These are phyloP conservation scores for Lasiodiplodia sp. DNA, from an alignment of 2,329 filamentous ascomycete species.

Conservation along the genomic window DNA sequence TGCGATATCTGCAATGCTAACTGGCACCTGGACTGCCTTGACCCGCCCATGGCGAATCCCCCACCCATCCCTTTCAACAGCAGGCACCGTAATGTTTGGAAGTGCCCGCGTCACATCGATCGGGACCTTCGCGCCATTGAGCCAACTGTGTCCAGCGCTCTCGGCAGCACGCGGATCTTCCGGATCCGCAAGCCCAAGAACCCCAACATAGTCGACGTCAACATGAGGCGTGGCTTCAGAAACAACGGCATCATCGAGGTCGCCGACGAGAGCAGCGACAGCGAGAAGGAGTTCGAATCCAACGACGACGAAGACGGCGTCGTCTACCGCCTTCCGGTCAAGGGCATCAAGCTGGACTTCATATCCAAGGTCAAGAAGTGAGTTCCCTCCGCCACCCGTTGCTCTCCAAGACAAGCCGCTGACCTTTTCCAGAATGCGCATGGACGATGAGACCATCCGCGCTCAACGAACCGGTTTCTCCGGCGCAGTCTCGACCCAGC, in stretches of 20 bases:
- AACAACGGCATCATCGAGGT: slow-evolving; percentile 59
- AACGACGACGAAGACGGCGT: slow-evolving; percentile 47
- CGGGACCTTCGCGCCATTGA: slow-evolving; percentile 70
- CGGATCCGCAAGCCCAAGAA: slow-evolving; percentile 57
- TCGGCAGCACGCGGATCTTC: slow-evolving; percentile 38
- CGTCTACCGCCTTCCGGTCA: slow-evolving; percentile 53
- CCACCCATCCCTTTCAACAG: slow-evolving; percentile 63
- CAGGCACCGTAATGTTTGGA: slow-evolving; percentile 75
- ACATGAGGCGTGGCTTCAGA: slow-evolving; percentile 66
- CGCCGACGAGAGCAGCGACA: slow-evolving; percentile 52
- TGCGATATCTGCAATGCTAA: slow-evolving; percentile 83
- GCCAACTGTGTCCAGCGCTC: slow-evolving; percentile 28
- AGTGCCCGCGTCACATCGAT: slow-evolving; percentile 86
- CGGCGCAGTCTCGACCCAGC: neutral
- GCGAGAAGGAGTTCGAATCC: slow-evolving; percentile 53
- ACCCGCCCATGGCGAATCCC: slow-evolving; percentile 81
- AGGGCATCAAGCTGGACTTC: slow-evolving; percentile 62
- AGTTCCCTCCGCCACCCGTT: slow-evolving; percentile 23
- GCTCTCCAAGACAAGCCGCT: neutral
- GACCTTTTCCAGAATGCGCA: slow-evolving; percentile 1
- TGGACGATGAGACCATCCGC: neutral
- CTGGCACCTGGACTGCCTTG: slow-evolving; percentile 93
- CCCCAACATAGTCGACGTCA: slow-evolving; percentile 55
- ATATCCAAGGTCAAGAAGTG: slow-evolving; percentile 65
- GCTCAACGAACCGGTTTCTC: neutral